Evolutionary conservation across 306 rosid genomes (phyloP), one percentile per base, ranked within the genome.

Genomic region (Calophaca sinica): DNA sequence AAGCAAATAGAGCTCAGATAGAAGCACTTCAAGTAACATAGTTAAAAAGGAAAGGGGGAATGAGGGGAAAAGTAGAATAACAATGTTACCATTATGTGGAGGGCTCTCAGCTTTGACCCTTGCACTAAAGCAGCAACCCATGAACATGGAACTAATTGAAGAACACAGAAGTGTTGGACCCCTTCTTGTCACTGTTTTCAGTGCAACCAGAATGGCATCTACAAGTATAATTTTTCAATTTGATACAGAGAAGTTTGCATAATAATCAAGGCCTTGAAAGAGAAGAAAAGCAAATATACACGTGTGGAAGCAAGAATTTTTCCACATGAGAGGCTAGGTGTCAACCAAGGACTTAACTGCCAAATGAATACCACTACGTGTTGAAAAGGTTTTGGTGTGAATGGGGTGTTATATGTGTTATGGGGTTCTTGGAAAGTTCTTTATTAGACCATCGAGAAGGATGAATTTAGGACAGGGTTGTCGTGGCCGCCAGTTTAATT

Each of bases 91-190:
- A 75, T 85, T 76, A 42, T 72, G 97, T 57, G 82, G 86, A 82
- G 96, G 93, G 84, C 94, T 94, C 68, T 90, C 96, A 74, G 97
- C 98, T 86, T 94, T 94, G 82, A 94, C 88, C 82, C 77, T 87
- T 39, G 88, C 83, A 86, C 97, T 89, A 2, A 84, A 79, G 86
- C 91, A 91, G 64, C 94, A 88, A 80, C 98, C 98, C 98, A 91
- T 94, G 57, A 79, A 6, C 49, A 64, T 51, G 73, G 61, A 82
- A 75, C 74, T 66, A 45, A 36, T 10, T 45, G 8, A 49, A 13
- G 9, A 48, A 73, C 70, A 57, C 52, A 52, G 26, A 77, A 61
- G 3, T 62, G 7, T 65, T 65, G 12, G 20, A 54, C 3, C 14
- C 48, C 49, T 60, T 57, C 35, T 31, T 12, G 68, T 71, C 63